Conservation (phyloP, 1,284 basidiomycete genomes). For the Mycena sp. region DNA sequence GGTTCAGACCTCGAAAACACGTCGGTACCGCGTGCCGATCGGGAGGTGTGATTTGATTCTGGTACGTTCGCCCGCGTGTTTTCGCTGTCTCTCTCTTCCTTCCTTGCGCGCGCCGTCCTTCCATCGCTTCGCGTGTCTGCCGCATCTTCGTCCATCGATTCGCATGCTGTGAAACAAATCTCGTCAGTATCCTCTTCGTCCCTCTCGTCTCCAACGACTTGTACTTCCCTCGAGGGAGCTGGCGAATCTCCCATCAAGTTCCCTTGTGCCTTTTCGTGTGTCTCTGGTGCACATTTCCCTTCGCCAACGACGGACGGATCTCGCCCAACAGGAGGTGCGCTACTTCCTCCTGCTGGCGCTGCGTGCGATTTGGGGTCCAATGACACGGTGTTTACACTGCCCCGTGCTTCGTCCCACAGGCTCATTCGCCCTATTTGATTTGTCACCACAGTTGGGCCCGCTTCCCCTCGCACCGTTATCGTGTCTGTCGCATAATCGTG, state of each 20-base stretch:
- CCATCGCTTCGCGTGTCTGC: no score
- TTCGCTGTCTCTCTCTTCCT: no score
- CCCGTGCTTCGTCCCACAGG: slow-evolving; percentile 15
- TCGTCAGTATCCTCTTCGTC: no score
- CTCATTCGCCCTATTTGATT: slow-evolving; percentile 12
- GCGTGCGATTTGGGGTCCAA: slow-evolving; percentile 31
- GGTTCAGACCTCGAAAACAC: not conserved
- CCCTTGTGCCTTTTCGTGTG: no score
- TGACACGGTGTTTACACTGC: slow-evolving; percentile 7
- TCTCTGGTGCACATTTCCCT: no score
- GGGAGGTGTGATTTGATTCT: not conserved
- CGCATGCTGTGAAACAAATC: no score
- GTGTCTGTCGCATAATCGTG: not conserved
- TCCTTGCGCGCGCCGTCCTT: no score
- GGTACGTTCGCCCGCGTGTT: not conserved
- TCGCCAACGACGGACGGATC: not conserved
- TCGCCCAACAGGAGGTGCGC: slow-evolving; percentile 31
- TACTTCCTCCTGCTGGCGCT: slow-evolving; percentile 28
- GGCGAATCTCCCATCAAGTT: no score
- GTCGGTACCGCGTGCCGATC: not conserved
- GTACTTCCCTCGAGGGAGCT: no score
- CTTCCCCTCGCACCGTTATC: not conserved
- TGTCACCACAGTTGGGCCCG: not conserved
- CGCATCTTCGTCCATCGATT: no score
- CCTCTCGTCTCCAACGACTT: no score